phyloP scores from a whole-genome alignment of 1,139 yeast genomes.

The Casaregolazyma suthepensis region DNA sequence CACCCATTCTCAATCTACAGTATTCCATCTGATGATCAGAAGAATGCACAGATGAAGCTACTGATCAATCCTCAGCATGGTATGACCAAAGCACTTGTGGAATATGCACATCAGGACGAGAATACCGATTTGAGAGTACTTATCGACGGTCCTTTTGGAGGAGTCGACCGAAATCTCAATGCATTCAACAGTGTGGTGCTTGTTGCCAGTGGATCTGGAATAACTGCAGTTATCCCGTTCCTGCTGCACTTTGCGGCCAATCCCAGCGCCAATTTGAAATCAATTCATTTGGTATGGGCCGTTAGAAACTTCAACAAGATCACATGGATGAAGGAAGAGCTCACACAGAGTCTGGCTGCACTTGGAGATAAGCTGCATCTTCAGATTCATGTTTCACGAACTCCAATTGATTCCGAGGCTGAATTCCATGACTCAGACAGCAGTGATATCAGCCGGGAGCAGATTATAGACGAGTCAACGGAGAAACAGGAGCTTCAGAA shows the following conservation, averaged over 20 bases:
- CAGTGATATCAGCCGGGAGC: neutral
- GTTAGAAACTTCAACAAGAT: slow-evolving; percentile 37
- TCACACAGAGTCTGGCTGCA: slow-evolving; percentile 22
- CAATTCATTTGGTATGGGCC: slow-evolving; percentile 47
- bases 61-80: slow-evolving; percentile 50
- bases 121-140: slow-evolving; percentile 30
- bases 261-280: slow-evolving; percentile 15
- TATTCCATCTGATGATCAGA: slow-evolving; percentile 26
- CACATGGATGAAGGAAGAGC: slow-evolving; percentile 44
- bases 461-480: neutral
- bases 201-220: slow-evolving; percentile 44
- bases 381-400: slow-evolving; percentile 1
- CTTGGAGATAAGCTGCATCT: slow-evolving; percentile 7
- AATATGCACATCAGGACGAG: slow-evolving; percentile 21
- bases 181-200: slow-evolving; percentile 45
- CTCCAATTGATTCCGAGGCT: neutral
- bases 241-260: neutral
- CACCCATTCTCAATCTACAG: slow-evolving; percentile 61
- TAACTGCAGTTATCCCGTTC: slow-evolving; percentile 46
- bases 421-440: neutral
- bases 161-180: slow-evolving; percentile 43
- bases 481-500: neutral
- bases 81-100: slow-evolving; percentile 37
- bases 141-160: slow-evolving; percentile 65
- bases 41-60: slow-evolving; percentile 37